Evolutionary conservation across 2,329 filamentous ascomycete species (phyloP).

Genomic region (Coleophoma eucalyptorum): DNA sequence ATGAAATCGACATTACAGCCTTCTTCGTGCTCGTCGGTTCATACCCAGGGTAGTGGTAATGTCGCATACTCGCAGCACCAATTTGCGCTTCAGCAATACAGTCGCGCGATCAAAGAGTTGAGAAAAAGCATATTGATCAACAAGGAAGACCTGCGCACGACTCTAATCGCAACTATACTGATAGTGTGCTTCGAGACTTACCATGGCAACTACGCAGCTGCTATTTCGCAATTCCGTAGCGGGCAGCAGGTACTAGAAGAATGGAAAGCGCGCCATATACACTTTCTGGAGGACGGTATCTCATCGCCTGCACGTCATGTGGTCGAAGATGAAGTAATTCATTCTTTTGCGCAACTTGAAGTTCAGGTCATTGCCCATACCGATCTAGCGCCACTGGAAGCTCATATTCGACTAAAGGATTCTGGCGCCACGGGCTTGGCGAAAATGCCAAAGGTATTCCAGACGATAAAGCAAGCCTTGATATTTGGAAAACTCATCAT

Average conservation of each 20-base stretch:
- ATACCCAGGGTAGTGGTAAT: too few relatives aligned
- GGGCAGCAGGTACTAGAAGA: constrained; percentile 17
- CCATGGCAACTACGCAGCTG: constrained; percentile 2
- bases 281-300: neutral
- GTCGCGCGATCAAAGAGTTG: constrained; percentile 47
- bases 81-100: constrained; percentile 54
- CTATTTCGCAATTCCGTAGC: neutral
- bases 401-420: neutral
- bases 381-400: neutral
- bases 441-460: neutral
- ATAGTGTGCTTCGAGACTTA: constrained; percentile 6
- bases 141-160: constrained; percentile 13
- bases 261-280: neutral
- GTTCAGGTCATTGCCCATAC: constrained; percentile 55
- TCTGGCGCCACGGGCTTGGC: neutral
- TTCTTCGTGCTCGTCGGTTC: too few relatives aligned
- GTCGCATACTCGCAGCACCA: constrained; percentile 45
- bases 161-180: constrained; percentile 1
- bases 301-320: constrained; percentile 3
- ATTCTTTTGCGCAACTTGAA: constrained; percentile 56
- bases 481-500: too few relatives aligned
- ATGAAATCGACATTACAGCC: too few relatives aligned
- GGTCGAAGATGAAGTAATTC: constrained; percentile 50
- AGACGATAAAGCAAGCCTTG: too few relatives aligned
- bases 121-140: constrained; percentile 36